phyloP scores from a whole-genome alignment of 192 early-diverging fungal species.

The Funneliformis mosseae region DNA sequence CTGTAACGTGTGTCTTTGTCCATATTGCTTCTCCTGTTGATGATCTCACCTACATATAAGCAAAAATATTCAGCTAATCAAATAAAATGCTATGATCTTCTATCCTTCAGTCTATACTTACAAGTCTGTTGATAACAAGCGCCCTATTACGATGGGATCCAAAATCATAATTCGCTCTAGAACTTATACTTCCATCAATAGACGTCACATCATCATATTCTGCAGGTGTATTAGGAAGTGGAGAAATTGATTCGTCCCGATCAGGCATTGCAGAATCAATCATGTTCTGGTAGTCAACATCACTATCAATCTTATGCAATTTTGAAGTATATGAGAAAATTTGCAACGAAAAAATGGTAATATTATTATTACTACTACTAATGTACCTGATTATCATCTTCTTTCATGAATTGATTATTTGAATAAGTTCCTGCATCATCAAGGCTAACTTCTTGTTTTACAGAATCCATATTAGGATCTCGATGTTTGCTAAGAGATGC shows the following conservation, averaged over 20 bases:
- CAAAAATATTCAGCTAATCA: neutral
- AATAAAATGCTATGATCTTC: neutral
- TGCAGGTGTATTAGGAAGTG: slow-evolving; percentile 22
- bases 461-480: slow-evolving; percentile 35
- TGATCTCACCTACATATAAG: slow-evolving; percentile 38
- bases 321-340: neutral
- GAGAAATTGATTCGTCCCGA: neutral
- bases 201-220: slow-evolving; percentile 54
- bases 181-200: slow-evolving; percentile 55
- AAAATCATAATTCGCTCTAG: slow-evolving; percentile 54
- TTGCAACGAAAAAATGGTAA: no score
- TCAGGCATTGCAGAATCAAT: slow-evolving; percentile 1
- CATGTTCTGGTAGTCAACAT: slow-evolving; percentile 61
- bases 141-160: slow-evolving; percentile 56
- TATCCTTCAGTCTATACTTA: slow-evolving; percentile 27
- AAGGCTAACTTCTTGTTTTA: slow-evolving; percentile 36
- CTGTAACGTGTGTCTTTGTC: slow-evolving; percentile 81
- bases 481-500: slow-evolving; percentile 58
- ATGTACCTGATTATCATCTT: slow-evolving; percentile 9
- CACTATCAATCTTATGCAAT: slow-evolving; percentile 43
- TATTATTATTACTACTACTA: neutral
- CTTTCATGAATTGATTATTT: slow-evolving; percentile 4
- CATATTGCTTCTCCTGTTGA: slow-evolving; percentile 69
- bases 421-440: neutral
- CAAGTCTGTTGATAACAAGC: slow-evolving; percentile 63